Evolutionary conservation across 2,329 filamentous ascomycete genomes (phyloP).

Genomic region (Fusarium chuoi): DNA sequence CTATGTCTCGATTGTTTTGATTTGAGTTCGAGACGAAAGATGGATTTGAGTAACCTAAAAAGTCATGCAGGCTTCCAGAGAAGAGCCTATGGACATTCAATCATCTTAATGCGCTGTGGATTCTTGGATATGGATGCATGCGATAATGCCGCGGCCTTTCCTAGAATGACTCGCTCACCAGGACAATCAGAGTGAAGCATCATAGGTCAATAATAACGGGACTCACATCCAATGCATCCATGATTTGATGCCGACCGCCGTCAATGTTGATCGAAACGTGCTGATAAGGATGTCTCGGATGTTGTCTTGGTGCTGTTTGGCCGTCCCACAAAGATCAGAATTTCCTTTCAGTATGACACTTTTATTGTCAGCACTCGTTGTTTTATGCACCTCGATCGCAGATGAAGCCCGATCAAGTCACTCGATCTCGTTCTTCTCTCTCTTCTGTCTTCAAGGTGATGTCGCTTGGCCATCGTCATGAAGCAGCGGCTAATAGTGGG

Average conservation of each 20-base stretch:
- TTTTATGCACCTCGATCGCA: conserved; percentile 11
- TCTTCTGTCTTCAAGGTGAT: conserved; percentile 3
- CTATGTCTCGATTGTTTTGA: background rate
- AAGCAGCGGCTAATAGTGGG: conserved; percentile 38
- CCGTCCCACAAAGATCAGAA: background rate
- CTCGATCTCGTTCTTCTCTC: background rate
- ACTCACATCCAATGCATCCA: background rate
- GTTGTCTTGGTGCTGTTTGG: conserved; percentile 9
- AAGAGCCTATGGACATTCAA: background rate
- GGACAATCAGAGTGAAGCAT: background rate
- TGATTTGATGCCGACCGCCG: conserved; percentile 1
- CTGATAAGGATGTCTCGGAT: conserved; percentile 18
- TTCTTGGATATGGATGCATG: background rate
- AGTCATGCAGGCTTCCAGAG: background rate
- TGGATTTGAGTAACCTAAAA: background rate
- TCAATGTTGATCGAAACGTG: background rate
- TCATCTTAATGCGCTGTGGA: background rate
- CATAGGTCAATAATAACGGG: conserved; percentile 8
- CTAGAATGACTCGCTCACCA: background rate
- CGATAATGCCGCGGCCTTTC: background rate
- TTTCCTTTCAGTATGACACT: background rate
- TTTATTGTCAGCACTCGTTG: conserved; percentile 13
- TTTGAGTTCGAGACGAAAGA: background rate
- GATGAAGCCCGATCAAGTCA: conserved; percentile 17
- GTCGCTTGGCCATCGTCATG: conserved; percentile 33